A percentile compares a stretch with the other conserved stretches of the same genome.
These are phyloP conservation scores for Exophiala sp. DNA, from an alignment of 2,329 filamentous ascomycete species.

Conservation along the genomic window DNA sequence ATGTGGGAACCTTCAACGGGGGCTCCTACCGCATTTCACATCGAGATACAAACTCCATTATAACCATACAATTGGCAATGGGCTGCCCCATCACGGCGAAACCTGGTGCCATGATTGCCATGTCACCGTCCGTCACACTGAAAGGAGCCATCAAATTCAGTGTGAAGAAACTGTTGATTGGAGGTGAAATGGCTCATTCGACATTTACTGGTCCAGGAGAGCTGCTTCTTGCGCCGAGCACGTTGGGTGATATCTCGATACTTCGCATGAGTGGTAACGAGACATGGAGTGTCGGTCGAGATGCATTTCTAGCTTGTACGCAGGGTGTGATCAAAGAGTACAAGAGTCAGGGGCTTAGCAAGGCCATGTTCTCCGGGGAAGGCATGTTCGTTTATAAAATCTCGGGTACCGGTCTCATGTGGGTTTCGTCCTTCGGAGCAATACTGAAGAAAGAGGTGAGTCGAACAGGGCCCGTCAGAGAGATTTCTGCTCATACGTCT, in stretches of 20 bases:
- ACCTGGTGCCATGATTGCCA: constrained; percentile 88
- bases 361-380: constrained; percentile 92
- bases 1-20: constrained; percentile 95
- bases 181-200: constrained; percentile 74
- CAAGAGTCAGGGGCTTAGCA: constrained; percentile 79
- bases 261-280: constrained; percentile 69
- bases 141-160: constrained; percentile 81
- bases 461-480: constrained; percentile 25
- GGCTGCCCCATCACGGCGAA: constrained; percentile 79
- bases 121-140: constrained; percentile 83
- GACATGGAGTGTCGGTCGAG: constrained; percentile 78
- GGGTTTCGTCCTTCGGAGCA: constrained; percentile 90
- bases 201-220: constrained; percentile 88
- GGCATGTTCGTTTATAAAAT: constrained; percentile 91
- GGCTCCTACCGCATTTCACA: constrained; percentile 93
- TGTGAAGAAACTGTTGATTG: constrained; percentile 83
- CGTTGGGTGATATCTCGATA: constrained; percentile 80
- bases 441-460: constrained; percentile 91
- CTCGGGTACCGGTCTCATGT: constrained; percentile 73
- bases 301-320: constrained; percentile 81
- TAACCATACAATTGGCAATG: constrained; percentile 85
- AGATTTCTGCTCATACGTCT: not conserved
- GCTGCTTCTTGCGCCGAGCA: constrained; percentile 73
- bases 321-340: constrained; percentile 85
- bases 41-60: constrained; percentile 80